phyloP scores from a whole-genome alignment of 306 rosid species.

The Glycine latifolia region DNA sequence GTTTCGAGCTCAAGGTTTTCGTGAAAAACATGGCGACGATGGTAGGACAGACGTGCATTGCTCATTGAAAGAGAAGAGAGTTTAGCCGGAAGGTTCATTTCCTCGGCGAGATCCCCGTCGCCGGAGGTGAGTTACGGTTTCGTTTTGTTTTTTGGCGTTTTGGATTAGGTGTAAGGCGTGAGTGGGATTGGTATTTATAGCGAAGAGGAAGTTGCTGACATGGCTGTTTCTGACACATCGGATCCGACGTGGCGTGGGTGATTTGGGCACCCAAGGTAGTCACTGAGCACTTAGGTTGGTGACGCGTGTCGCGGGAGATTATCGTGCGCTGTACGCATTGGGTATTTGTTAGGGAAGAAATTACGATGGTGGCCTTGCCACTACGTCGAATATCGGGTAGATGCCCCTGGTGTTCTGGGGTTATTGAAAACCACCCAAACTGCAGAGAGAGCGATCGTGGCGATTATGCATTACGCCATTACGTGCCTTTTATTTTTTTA shows the following conservation, averaged over 20 bases:
- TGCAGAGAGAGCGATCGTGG: constrained; percentile 39
- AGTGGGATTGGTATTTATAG: constrained; percentile 52
- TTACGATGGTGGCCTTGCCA: constrained; percentile 17
- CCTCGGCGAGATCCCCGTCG: constrained; percentile 56
- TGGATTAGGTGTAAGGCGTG: constrained; percentile 43
- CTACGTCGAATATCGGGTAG: constrained; percentile 50
- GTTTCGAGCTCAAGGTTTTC: constrained; percentile 50
- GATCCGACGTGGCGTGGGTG: constrained; percentile 43
- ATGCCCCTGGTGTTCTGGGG: constrained; percentile 50
- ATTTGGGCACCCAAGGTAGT: constrained; percentile 37
- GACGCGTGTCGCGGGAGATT: constrained; percentile 54
- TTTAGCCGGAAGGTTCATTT: constrained; percentile 74
- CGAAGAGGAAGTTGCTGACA: constrained; percentile 52
- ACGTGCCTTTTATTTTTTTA: neutral
- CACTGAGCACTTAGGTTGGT: neutral
- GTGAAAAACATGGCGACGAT: constrained; percentile 78
- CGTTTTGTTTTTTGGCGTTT: neutral
- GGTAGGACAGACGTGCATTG: constrained; percentile 68
- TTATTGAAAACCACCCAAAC: constrained; percentile 41
- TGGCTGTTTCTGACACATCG: constrained; percentile 49
- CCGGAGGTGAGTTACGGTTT: constrained; percentile 39
- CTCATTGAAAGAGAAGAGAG: constrained; percentile 26
- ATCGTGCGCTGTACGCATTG: constrained; percentile 43
- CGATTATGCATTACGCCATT: constrained; percentile 36
- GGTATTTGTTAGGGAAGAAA: neutral